Evolutionary conservation across 1,139 yeast species (phyloP), one percentile per base, ranked within the genome.

Genomic region (Scheffersomyces lignicola): DNA sequence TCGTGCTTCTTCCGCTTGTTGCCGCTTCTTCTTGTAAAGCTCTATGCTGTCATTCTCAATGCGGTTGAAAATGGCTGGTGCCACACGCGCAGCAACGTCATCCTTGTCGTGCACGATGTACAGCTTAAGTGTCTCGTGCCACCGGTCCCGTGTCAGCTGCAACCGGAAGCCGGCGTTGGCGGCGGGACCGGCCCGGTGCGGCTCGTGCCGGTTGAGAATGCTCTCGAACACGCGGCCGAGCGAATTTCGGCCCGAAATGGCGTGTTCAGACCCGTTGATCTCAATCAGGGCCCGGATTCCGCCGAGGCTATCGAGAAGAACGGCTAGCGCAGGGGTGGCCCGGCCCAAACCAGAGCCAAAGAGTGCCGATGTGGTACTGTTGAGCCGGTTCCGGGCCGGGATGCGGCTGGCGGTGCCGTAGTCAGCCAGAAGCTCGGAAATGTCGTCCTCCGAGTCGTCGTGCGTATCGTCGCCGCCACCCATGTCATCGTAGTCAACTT

Each of bases 111-210:
- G 65, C 11, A 69, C 71, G 44, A 70, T 72, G 44, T 76, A 75
- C 58, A 77, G 61, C 24, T 68, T 62, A 34, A 74, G 62, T 7
- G 76, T 67, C 33, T 84, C 88, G 27, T 60, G 61, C 95, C 95
- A 88, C 45, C 96, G 70, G 37, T 83, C 83, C 9, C 62, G 50
- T 0, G 90, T 80, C 0, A 87, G 73, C 42, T 76, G 75, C 29
- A 84, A 62, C 32, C 60, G 63, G 45, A 65, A 47, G 32, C 45
- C 45, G 34, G 47, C 50, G 26, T 51, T 41, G 17, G 52, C 46
- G 31, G 49, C 56, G 32, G 32, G 40, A 32, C 34, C 39, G 15
- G 29, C 35, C 25, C 36, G 29, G 24, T 35, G 42, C 5, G 29
- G 38, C 23, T 41, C 47, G 24, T 37, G 36, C 33, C 44, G 55